Evolutionary conservation across 257 asterid genomes (phyloP).

Genomic region (Penstemon eatonii): DNA sequence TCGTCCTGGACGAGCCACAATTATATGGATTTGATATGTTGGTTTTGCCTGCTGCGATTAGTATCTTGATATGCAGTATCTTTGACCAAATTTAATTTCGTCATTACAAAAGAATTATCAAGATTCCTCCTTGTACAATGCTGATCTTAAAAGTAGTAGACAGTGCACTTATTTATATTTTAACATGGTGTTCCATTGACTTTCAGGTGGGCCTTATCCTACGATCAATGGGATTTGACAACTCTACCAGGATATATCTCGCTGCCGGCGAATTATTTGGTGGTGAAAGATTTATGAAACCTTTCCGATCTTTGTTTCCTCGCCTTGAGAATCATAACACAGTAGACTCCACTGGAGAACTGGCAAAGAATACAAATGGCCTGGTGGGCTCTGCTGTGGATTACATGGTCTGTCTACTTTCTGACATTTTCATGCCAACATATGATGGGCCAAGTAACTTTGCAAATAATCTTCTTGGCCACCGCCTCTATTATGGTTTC

Average conservation of each 20-base stretch:
- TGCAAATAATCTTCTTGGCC: conserved; percentile 95
- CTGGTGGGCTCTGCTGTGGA: conserved; percentile 93
- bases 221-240: conserved; percentile 80
- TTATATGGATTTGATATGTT: not conserved
- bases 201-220: conserved; percentile 91
- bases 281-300: conserved; percentile 88
- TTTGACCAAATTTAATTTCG: not conserved
- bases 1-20: not conserved
- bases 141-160: not conserved
- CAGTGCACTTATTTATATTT: conserved; percentile 17
- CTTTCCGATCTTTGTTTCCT: conserved; percentile 78
- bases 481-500: conserved; percentile 93
- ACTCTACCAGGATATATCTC: conserved; percentile 83
- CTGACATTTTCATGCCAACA: conserved; percentile 97
- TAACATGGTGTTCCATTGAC: conserved; percentile 16
- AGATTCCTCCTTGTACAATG: not conserved
- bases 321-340: conserved; percentile 86
- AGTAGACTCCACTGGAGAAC: conserved; percentile 54
- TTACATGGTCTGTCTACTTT: conserved; percentile 93
- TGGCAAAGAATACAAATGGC: conserved; percentile 57
- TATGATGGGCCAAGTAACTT: conserved; percentile 99
- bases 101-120: not conserved
- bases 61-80: not conserved
- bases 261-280: conserved; percentile 98
- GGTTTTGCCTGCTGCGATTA: not conserved